Evolutionary conservation across 2,329 filamentous ascomycete genomes (phyloP).

Genomic region (Clonostachys rosea): DNA sequence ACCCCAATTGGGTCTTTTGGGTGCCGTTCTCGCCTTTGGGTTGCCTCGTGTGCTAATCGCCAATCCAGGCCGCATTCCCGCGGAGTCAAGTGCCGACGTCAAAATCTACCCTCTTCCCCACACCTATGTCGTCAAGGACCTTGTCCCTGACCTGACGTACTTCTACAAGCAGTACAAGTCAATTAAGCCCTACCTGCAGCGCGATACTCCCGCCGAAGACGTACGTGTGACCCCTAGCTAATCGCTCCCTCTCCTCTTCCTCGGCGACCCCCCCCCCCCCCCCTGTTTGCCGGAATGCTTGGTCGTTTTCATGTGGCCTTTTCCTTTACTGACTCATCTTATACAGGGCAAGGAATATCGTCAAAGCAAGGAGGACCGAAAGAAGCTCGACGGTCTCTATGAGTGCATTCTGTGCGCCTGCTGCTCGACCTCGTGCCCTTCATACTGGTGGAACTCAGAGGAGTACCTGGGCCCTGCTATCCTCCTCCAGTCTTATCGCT

Average conservation of each 20-base stretch:
- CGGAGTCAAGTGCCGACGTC: slow-evolving; percentile 72
- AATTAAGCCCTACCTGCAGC: slow-evolving; percentile 97
- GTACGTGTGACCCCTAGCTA: slow-evolving; percentile 45
- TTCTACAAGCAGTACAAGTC: slow-evolving; percentile 99
- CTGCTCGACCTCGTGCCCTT: slow-evolving; percentile 99
- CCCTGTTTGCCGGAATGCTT: background rate
- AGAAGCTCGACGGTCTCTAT: slow-evolving; percentile 96
- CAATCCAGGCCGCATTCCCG: slow-evolving; percentile 79
- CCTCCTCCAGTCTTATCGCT: slow-evolving; percentile 95
- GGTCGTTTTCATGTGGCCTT: background rate
- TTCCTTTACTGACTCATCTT: slow-evolving; percentile 5
- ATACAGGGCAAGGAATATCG: slow-evolving; percentile 82
- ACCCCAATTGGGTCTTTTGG: too few relatives aligned
- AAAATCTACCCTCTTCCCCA: slow-evolving; percentile 98
- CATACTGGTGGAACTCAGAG: slow-evolving; percentile 99
- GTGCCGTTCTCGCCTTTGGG: slow-evolving; percentile 1
- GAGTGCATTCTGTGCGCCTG: slow-evolving; percentile 99
- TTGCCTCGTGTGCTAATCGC: slow-evolving; percentile 14
- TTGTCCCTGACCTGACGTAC: slow-evolving; percentile 94
- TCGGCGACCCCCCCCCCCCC: background rate
- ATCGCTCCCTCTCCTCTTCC: background rate
- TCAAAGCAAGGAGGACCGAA: slow-evolving; percentile 86
- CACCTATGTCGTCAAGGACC: slow-evolving; percentile 98
- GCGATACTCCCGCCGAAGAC: slow-evolving; percentile 77
- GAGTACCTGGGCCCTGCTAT: slow-evolving; percentile 97